A percentile compares a stretch with the other conserved stretches of the same genome.
phyloP scores from a whole-genome alignment of 768 basidiomycete species.

The Clavaria fumosa region DNA sequence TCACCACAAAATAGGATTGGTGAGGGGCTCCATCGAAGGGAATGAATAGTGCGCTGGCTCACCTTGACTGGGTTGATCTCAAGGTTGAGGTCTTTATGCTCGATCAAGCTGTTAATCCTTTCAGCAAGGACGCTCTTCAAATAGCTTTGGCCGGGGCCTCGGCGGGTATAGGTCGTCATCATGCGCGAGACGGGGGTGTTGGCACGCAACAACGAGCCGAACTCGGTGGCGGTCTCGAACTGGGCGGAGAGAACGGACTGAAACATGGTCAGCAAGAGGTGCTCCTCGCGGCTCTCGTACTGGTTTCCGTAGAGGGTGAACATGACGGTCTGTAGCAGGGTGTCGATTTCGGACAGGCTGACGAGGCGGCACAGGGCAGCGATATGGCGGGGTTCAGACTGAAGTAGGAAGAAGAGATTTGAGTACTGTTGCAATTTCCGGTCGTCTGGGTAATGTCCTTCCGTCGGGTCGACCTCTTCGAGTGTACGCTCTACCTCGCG shows the following conservation, averaged over 20 bases:
- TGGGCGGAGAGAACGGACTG: conserved; percentile 96
- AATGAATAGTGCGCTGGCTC: conserved; percentile 6
- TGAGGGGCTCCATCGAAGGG: background rate
- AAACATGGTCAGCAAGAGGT: conserved; percentile 97
- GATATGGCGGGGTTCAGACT: conserved; percentile 94
- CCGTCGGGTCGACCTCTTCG: conserved; percentile 88
- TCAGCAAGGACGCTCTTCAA: conserved; percentile 95
- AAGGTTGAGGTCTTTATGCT: conserved; percentile 97
- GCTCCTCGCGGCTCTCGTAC: conserved; percentile 96
- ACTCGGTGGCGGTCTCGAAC: conserved; percentile 98
- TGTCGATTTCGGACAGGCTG: conserved; percentile 93
- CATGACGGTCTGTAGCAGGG: conserved; percentile 98
- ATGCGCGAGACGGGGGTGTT: conserved; percentile 99
- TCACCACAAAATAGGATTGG: conserved; percentile 2
- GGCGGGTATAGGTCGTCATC: conserved; percentile 99
- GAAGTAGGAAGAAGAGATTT: conserved; percentile 96
- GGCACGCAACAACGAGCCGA: conserved; percentile 94
- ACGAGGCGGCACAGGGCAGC: conserved; percentile 94
- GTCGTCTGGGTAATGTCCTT: conserved; percentile 90
- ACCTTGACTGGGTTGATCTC: conserved; percentile 99
- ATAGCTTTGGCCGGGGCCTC: conserved; percentile 96
- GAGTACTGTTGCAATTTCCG: conserved; percentile 90
- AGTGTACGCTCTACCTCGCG: conserved; percentile 89
- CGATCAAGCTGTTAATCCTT: conserved; percentile 95
- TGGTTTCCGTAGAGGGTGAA: conserved; percentile 99